Evolutionary conservation across 306 rosid genomes (phyloP).

Genomic region (Datisca glomerata): DNA sequence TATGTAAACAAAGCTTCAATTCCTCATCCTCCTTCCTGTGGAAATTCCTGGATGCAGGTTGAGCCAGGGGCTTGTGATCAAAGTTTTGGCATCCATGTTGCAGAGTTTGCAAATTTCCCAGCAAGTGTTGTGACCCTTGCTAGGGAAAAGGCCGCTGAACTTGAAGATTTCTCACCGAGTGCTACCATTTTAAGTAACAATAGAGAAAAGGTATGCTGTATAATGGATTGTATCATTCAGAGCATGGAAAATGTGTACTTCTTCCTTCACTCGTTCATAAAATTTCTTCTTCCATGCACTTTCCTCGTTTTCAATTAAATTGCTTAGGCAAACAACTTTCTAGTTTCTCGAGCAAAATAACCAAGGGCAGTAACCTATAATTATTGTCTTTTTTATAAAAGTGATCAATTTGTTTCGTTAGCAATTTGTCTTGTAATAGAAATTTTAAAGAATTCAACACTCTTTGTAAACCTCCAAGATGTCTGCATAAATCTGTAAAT

Average conservation of each 20-base stretch:
- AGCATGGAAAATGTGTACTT: too few species aligned
- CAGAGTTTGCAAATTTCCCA: constrained; percentile 95
- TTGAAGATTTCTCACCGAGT: constrained; percentile 84
- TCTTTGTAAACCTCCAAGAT: too few species aligned
- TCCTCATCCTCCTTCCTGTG: constrained; percentile 8
- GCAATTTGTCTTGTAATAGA: too few species aligned
- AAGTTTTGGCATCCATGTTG: constrained; percentile 97
- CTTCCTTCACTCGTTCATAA: too few species aligned
- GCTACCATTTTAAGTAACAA: constrained; percentile 27
- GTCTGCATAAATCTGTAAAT: too few species aligned
- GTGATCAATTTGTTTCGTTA: too few species aligned
- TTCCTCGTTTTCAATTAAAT: not conserved
- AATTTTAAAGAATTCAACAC: too few species aligned
- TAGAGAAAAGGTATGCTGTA: constrained; percentile 35
- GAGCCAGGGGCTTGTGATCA: constrained; percentile 98
- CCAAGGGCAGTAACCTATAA: too few species aligned
- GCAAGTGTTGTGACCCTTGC: constrained; percentile 82
- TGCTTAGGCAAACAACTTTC: too few species aligned
- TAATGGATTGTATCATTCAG: not conserved
- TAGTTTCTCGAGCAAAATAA: too few species aligned
- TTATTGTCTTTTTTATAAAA: too few species aligned
- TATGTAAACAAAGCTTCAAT: constrained; percentile 6
- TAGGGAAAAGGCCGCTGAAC: constrained; percentile 89
- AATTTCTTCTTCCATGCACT: not conserved
- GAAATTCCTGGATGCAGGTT: constrained; percentile 36